Base-by-base conservation (phyloP, 306 rosid genomes). In the Notholithocarpus densiflorus region DNA sequence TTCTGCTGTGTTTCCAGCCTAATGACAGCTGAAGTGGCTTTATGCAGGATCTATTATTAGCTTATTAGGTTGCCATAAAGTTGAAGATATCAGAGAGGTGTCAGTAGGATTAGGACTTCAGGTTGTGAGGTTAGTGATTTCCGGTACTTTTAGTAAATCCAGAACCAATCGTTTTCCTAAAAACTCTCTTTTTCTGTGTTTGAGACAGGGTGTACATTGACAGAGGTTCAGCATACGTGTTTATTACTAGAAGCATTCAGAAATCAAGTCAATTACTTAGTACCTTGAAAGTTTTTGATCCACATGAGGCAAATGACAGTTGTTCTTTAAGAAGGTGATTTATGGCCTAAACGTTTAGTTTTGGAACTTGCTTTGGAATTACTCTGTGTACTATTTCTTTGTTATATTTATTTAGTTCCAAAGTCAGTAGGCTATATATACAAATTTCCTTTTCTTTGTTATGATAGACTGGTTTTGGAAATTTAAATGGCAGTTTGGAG, bases 401-500 rank as follows among this genome's bases (percentile, higher is more conserved):
- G 70, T 18, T 34, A 19, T 19, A 68, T 15, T 34, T 68, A 34
- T 68, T 32, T 10, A 68, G 26, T 37, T 68, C 11, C 52, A 68
- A 26, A 34, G 37, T 34, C 17, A 3, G 6, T 32, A 32, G 27
- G 52, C 37, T 66, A 53, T 71, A 72, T 79, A 65, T 72, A 26
- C n/a, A 34, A 59, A 56, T 69, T 48, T 9, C 20, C 51, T 51
- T 76, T 71, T 76, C 84, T 74, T 76, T 80, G 79, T 79, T 84
- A 76, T 92, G 88, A 90, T 89, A 86, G 84, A 88, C 82, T 81
- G 84, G 89, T 89, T 89, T 88, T 93, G 94, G 97, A 90, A 88
- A 89, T 90, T 87, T 89, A 90, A 90, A 90, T 92, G 94, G 96
- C 98, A 95, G 99, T 91, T 91, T 95, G 98, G 99, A 93, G 98